Conservation (phyloP, 495 filamentous ascomycete species). For the Podospora tetraspora region DNA sequence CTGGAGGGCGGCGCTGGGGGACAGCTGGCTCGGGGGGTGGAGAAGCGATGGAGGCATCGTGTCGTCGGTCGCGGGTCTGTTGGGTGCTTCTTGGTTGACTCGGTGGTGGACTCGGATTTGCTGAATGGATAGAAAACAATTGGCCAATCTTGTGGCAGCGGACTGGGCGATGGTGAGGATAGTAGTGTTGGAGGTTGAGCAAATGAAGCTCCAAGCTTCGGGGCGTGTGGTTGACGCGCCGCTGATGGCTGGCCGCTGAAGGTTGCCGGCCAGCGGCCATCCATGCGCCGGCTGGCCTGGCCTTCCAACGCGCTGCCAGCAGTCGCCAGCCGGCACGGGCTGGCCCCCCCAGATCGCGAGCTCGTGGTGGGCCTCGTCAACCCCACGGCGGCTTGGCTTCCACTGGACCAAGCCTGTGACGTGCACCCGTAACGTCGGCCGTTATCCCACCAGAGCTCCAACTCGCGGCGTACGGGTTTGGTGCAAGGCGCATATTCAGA, state of each 20-base stretch:
- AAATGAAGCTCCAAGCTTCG: background rate
- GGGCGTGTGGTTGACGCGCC: background rate
- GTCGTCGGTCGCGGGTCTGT: background rate
- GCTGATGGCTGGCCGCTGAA: background rate
- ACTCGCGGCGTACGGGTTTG: background rate
- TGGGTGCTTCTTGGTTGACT: background rate
- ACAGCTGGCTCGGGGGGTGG: constrained; percentile 44
- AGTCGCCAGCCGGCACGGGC: background rate
- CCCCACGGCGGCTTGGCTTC: background rate
- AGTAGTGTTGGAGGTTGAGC: background rate
- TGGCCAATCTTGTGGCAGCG: background rate
- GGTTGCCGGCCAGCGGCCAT: background rate
- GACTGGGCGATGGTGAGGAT: background rate
- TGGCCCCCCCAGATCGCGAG: background rate
- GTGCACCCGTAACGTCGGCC: background rate
- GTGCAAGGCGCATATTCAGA: background rate
- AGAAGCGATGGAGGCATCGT: constrained; percentile 47
- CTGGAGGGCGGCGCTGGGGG: constrained; percentile 52
- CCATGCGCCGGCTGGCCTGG: background rate
- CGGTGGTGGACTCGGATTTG: background rate
- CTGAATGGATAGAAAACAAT: background rate
- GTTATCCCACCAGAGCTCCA: background rate
- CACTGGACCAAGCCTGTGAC: background rate
- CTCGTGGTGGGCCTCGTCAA: background rate
- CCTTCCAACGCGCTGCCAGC: background rate